Evolutionary conservation across 148 eudicot genomes (phyloP), one percentile per base, ranked within the genome.

Genomic region (Gaultheria prostrata): DNA sequence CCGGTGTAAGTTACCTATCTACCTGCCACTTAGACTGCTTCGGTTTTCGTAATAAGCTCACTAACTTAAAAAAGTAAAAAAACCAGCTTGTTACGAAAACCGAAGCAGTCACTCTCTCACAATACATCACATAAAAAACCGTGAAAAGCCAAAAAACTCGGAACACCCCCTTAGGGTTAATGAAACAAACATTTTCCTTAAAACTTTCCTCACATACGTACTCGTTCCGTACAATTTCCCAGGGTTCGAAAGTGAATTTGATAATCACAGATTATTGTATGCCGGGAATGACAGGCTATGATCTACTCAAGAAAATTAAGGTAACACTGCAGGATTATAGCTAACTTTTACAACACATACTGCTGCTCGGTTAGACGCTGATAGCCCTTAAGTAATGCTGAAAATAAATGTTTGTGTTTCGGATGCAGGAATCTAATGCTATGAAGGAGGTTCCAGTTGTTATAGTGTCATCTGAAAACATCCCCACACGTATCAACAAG

Each of bases 391-490:
- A 59, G 10, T 8, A 21, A 39, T 15, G 69, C 17, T 18, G 13
- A 14, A 1, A 2, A 80, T 61, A 80, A 8, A 43, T 6, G 20
- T n/a, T n/a, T 17, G 33, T 80, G 21, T 12, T 12, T 18, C 15
- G 54, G 3, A 76, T 79, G 87, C 91, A 95, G 95, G 93, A 91
- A 86, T 95, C 98, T 18, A 86, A 94, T 11, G 75, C 59, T 48
- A 79, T 89, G 90, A 93, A 82, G 83, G 94, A 92, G 82, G 88
- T 95, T 63, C 98, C 98, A 0, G 97, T 95, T 24, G 95, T 93
- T 46, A 89, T 93, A 79, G 87, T 95, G 92, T 95, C 98, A 45
- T 95, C 97, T 1, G 98, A 95, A 89, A 90, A 93, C 84, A 88
- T 90, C 45, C 95, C 95, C 14, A 84, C 89, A 50, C 91, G 95